A percentile compares a stretch with the other conserved stretches of the same genome.
These are phyloP conservation scores for Metschnikowia shivogae DNA, from an alignment of 805 yeast species.

Conservation along the genomic window DNA sequence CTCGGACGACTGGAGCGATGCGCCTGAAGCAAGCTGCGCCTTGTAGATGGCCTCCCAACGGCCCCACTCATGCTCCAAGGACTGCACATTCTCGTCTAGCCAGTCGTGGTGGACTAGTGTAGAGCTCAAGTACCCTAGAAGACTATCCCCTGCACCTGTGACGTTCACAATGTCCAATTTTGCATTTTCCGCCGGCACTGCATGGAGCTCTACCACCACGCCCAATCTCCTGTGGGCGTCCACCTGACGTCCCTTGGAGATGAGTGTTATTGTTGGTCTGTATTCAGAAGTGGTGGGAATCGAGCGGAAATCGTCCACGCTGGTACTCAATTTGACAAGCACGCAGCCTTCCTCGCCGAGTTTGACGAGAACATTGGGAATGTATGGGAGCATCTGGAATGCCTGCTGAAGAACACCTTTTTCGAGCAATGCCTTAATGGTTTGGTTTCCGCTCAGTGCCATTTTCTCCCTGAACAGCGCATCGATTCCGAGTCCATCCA, in stretches of 20 bases:
- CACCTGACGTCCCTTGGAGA: constrained; percentile 19
- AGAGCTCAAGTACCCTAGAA: constrained; percentile 60
- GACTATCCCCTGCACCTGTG: constrained; percentile 87
- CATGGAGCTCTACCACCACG: constrained; percentile 60
- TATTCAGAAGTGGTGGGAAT: constrained; percentile 30
- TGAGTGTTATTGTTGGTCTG: constrained; percentile 22
- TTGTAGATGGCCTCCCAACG: constrained; percentile 35
- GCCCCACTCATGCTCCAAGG: constrained; percentile 34
- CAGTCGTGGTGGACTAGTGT: constrained; percentile 24
- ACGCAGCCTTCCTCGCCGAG: constrained; percentile 64
- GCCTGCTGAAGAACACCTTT: constrained; percentile 61
- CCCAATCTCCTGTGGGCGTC: constrained; percentile 37
- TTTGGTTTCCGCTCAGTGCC: constrained; percentile 22
- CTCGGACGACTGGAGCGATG: constrained; percentile 7
- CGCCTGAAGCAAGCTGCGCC: constrained; percentile 40
- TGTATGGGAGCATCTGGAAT: constrained; percentile 67
- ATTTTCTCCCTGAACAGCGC: constrained; percentile 44
- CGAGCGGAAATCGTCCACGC: constrained; percentile 28
- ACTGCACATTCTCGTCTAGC: constrained; percentile 21
- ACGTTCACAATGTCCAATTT: constrained; percentile 50
- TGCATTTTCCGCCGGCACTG: constrained; percentile 33
- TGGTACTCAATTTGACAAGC: constrained; percentile 31
- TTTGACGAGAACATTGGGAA: constrained; percentile 63
- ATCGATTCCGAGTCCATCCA: constrained; percentile 56
- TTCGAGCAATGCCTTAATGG: constrained; percentile 24